Conservation (phyloP, 2,329 filamentous ascomycete species). For the Aspergillus piperis region DNA sequence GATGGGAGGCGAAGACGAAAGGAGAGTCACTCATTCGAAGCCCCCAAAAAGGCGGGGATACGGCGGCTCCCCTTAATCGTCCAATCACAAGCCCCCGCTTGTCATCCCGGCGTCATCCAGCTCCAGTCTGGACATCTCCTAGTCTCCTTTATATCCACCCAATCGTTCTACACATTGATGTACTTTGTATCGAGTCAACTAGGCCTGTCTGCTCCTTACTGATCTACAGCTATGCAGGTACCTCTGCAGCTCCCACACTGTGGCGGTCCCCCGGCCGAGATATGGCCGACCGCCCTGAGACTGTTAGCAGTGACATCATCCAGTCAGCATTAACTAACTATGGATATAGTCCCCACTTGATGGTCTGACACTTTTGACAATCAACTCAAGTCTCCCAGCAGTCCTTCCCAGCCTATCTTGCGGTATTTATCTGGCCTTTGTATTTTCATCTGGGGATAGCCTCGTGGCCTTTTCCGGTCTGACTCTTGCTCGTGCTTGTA, state of each 20-base stretch:
- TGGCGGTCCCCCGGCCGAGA: too few species aligned
- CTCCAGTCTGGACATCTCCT: background rate
- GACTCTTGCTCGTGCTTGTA: background rate
- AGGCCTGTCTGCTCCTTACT: too few species aligned
- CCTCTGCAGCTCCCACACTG: background rate
- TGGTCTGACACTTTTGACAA: too few species aligned
- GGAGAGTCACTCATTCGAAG: background rate
- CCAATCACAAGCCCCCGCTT: slow-evolving; percentile 22
- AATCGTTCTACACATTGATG: background rate
- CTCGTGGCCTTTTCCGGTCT: slow-evolving; percentile 13
- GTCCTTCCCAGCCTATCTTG: slow-evolving; percentile 20
- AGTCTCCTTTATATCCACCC: background rate
- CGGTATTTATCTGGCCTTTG: too few species aligned
- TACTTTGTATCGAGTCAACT: too few species aligned
- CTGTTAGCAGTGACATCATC: too few species aligned
- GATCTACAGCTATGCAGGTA: too few species aligned
- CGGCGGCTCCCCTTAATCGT: background rate
- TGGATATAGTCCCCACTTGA: too few species aligned
- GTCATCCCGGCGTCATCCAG: slow-evolving; percentile 17
- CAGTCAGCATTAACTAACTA: too few species aligned
- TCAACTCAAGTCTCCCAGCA: slow-evolving; percentile 32
- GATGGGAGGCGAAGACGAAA: background rate
- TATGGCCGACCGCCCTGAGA: too few species aligned
- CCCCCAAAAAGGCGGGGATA: background rate
- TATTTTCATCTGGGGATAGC: too few species aligned